Base-by-base conservation (phyloP, 23 red algal species). In the Gracilaria domingensis region DNA sequence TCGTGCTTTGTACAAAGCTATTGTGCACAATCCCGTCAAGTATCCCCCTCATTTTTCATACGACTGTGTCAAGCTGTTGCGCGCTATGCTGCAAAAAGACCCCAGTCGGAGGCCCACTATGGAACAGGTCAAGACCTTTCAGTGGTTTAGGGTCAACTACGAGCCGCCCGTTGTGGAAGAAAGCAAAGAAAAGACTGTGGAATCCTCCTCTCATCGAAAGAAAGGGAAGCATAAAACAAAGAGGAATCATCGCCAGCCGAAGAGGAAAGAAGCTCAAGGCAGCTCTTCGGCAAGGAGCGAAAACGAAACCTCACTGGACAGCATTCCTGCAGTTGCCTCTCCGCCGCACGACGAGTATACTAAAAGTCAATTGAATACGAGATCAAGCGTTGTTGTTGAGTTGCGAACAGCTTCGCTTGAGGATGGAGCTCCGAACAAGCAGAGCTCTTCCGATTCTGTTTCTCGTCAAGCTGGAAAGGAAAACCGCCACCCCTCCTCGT, bases 61-160 rank as follows among this genome's bases (percentile, higher is more conserved):
- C 40, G 91, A 88, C 36, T 82, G 71, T 39, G 73, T 87, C 73
- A 88, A 94, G 76, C 29, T 94, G 50, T 28, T 94, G 23, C 75
- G 82, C 42, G 82, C 82, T 23, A 94, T 94, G 91, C 30, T 94
- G n/a, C 82, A 94, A 82, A 94, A 94, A 64, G 91, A 94, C 44
- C 91, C 91, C 59, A 66, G 28, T 67, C 54, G 45, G 28, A 55
- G 97, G 8, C 69, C 91, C 21, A 91, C 62, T 36, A 85, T 95
- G 75, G 97, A 96, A 34, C 53, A 93, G 57, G 73, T 93, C 47
- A 85, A 94, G 57, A 28, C 59, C 44, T 93, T 92, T 66, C 89
- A 94, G 12, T 99, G 97, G 97, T 96, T 92, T 44, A 88, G 73
- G 54, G 79, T 77, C 1, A 35, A 95, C 65, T 88, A 89, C 62